Evolutionary conservation across 352 stramenopile genomes (phyloP).

Genomic region (Phytopythium oedochilum): DNA sequence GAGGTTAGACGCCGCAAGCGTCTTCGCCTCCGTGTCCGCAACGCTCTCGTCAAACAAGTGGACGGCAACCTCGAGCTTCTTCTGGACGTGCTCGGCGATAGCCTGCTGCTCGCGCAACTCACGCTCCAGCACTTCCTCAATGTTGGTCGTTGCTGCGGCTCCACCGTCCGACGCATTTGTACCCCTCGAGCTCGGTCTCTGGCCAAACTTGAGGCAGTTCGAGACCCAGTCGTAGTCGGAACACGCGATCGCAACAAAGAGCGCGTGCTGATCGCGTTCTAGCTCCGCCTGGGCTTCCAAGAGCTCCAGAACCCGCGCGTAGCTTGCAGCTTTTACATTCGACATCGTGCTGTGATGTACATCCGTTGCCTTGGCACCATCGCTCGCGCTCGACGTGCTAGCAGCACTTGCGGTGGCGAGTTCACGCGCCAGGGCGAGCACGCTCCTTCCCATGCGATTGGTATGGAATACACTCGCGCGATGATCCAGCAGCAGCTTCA

Average conservation of each 20-base stretch:
- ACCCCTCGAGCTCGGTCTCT: conserved; percentile 4
- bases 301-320: conserved; percentile 26
- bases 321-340: background rate
- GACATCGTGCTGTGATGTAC: background rate
- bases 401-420: conserved; percentile 6
- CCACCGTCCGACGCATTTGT: background rate
- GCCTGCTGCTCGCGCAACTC: conserved; percentile 16
- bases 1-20: conserved; percentile 29
- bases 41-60: conserved; percentile 61
- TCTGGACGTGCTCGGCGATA: conserved; percentile 6
- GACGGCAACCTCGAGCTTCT: conserved; percentile 39
- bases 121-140: conserved; percentile 13
- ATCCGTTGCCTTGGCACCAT: background rate
- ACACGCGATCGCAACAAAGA: conserved; percentile 67
- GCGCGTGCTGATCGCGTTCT: conserved; percentile 40
- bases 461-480: conserved; percentile 53
- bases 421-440: conserved; percentile 36
- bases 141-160: background rate
- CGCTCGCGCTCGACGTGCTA: background rate
- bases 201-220: conserved; percentile 35
- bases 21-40: conserved; percentile 69
- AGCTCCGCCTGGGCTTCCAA: conserved; percentile 39
- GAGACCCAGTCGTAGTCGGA: conserved; percentile 64
- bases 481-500: conserved; percentile 53
- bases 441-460: conserved; percentile 52